Evolutionary conservation across 2,329 filamentous ascomycete species (phyloP).

Genomic region (Aspergillus novofumigatus): DNA sequence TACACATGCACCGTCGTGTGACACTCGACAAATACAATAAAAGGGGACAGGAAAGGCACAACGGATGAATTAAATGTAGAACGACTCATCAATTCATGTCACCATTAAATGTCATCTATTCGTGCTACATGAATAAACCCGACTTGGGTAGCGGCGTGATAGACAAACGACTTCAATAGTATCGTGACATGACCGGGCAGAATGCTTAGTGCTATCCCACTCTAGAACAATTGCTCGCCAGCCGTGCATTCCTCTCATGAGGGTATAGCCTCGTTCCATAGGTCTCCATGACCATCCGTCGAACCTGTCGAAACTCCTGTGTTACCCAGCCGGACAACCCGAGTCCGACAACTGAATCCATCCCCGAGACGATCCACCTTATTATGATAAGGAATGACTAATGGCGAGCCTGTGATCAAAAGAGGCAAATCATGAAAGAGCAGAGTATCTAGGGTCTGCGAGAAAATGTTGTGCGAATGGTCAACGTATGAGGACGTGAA

Average conservation of each 20-base stretch:
- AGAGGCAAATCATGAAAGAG: background rate
- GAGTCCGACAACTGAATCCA: too few species aligned
- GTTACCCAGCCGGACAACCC: background rate
- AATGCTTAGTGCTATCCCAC: too few species aligned
- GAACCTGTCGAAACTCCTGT: too few species aligned
- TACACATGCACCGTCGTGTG: too few species aligned
- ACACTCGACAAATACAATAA: too few species aligned
- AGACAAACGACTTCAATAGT: too few species aligned
- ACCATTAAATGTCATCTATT: background rate
- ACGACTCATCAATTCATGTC: background rate
- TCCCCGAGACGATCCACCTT: background rate
- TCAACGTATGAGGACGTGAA: background rate
- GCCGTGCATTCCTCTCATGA: background rate
- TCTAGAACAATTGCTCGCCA: background rate
- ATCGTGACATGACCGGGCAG: too few species aligned
- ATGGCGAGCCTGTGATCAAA: background rate
- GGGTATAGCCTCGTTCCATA: too few species aligned
- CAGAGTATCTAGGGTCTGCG: background rate
- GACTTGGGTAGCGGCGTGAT: background rate
- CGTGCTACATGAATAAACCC: background rate
- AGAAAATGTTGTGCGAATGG: too few species aligned
- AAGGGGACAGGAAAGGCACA: background rate
- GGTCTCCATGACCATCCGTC: too few species aligned
- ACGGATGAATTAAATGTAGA: background rate
- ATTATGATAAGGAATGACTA: background rate